These are phyloP conservation scores for Hypoxylon lienhwacheense DNA, from an alignment of 495 filamentous ascomycete genomes.

Conservation along the genomic window DNA sequence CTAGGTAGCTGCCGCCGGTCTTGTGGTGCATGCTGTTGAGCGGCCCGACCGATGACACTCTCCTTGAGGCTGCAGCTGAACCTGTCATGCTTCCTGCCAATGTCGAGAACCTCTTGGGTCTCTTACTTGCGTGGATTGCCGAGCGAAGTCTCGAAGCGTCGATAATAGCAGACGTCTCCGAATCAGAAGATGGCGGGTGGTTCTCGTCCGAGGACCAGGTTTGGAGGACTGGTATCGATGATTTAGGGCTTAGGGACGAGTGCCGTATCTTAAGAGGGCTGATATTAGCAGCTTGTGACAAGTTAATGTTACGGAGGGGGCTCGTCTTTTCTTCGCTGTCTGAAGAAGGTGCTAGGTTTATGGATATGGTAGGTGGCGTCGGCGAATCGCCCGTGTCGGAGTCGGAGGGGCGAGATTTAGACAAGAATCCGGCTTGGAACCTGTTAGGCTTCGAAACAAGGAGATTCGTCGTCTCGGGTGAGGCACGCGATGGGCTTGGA, in stretches of 20 bases:
- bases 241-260: slow-evolving; percentile 37
- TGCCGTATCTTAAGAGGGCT: slow-evolving; percentile 38
- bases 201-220: slow-evolving; percentile 44
- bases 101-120: slow-evolving; percentile 45
- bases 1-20: slow-evolving; percentile 37
- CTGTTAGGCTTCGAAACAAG: slow-evolving; percentile 65
- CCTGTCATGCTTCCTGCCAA: slow-evolving; percentile 30
- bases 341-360: slow-evolving; percentile 65
- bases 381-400: slow-evolving; percentile 66
- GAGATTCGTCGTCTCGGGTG: slow-evolving; percentile 46
- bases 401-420: slow-evolving; percentile 56
- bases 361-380: slow-evolving; percentile 61
- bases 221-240: slow-evolving; percentile 26
- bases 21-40: slow-evolving; percentile 32
- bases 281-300: slow-evolving; percentile 46
- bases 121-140: slow-evolving; percentile 50
- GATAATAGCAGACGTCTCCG: slow-evolving; percentile 45
- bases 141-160: slow-evolving; percentile 50
- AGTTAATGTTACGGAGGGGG: slow-evolving; percentile 47
- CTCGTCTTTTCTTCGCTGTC: slow-evolving; percentile 66
- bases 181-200: slow-evolving; percentile 49
- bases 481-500: slow-evolving; percentile 61
- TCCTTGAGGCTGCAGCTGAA: slow-evolving; percentile 33
- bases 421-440: slow-evolving; percentile 89
- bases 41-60: slow-evolving; percentile 43